phyloP scores from a whole-genome alignment of 352 stramenopile genomes.

The Phytopythium boreale region DNA sequence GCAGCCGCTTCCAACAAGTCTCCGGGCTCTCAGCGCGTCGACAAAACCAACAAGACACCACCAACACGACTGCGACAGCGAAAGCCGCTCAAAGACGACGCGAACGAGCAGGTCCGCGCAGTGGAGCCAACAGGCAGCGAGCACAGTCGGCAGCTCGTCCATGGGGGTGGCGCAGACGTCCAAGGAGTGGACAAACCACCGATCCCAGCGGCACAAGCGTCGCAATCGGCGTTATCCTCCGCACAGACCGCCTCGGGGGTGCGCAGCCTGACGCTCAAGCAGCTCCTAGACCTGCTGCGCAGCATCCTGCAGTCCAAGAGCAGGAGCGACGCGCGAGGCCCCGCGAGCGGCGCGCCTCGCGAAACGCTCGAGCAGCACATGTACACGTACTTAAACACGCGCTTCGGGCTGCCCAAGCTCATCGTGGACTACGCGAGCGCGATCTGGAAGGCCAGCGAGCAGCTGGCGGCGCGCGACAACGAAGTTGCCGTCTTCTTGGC shows the following conservation, averaged over 20 bases:
- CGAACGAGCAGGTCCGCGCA: neutral
- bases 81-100: neutral
- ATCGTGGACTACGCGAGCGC: constrained; percentile 79
- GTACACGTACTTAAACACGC: constrained; percentile 87
- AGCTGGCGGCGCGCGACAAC: constrained; percentile 49
- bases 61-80: neutral
- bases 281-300: constrained; percentile 72
- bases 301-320: constrained; percentile 70
- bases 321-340: constrained; percentile 58
- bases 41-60: neutral
- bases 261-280: constrained; percentile 67
- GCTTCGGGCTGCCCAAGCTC: constrained; percentile 73
- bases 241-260: constrained; percentile 11
- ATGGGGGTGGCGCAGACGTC: neutral
- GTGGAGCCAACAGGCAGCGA: neutral
- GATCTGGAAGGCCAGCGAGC: constrained; percentile 71
- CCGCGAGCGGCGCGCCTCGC: constrained; percentile 37
- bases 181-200: neutral
- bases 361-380: constrained; percentile 90
- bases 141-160: neutral
- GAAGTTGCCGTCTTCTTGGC: constrained; percentile 79
- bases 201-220: neutral
- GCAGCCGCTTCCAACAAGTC: neutral
- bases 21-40: constrained; percentile 10
- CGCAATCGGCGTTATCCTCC: neutral